A percentile compares a stretch with the other conserved stretches of the same genome.
phyloP scores from a whole-genome alignment of 2,329 filamentous ascomycete species.

The Amauroascus niger region DNA sequence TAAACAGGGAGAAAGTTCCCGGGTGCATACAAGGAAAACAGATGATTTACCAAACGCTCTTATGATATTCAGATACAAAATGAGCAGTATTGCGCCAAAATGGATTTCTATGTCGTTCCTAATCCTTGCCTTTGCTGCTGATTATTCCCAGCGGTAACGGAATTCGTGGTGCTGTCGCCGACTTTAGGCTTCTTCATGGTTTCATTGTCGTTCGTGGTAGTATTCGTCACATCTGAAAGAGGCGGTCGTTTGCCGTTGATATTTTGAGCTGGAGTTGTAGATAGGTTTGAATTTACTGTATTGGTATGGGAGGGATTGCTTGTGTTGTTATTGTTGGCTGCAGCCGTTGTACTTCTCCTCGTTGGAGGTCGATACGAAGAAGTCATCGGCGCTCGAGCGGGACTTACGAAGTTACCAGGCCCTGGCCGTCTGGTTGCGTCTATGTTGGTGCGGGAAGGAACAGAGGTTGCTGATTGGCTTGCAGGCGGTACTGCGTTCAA shows the following conservation, averaged over 20 bases:
- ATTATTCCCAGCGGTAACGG: background rate
- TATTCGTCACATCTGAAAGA: conserved; percentile 39
- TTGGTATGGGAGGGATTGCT: conserved; percentile 18
- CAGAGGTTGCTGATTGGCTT: conserved; percentile 2
- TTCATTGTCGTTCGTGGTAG: conserved; percentile 18
- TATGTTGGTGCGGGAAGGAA: background rate
- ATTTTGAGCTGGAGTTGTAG: conserved; percentile 11
- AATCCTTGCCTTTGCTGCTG: background rate
- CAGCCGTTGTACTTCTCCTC: conserved; percentile 30
- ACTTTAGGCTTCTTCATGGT: conserved; percentile 12
- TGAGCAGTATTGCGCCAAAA: background rate
- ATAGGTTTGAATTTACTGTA: conserved; percentile 19
- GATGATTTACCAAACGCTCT: too few relatives aligned
- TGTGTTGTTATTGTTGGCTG: conserved; percentile 14
- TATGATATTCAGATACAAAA: background rate
- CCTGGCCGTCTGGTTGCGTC: background rate
- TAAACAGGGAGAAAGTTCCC: too few relatives aligned
- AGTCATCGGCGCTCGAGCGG: conserved; percentile 26
- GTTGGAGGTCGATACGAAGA: conserved; percentile 39
- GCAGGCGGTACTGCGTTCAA: conserved; percentile 1
- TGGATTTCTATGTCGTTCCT: background rate
- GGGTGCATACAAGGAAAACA: too few relatives aligned
- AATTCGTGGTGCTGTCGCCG: background rate
- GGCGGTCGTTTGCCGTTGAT: conserved; percentile 37
- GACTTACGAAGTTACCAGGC: conserved; percentile 14